Base-by-base conservation (phyloP, 1,284 basidiomycete genomes). In the Ustilago trichophora region DNA sequence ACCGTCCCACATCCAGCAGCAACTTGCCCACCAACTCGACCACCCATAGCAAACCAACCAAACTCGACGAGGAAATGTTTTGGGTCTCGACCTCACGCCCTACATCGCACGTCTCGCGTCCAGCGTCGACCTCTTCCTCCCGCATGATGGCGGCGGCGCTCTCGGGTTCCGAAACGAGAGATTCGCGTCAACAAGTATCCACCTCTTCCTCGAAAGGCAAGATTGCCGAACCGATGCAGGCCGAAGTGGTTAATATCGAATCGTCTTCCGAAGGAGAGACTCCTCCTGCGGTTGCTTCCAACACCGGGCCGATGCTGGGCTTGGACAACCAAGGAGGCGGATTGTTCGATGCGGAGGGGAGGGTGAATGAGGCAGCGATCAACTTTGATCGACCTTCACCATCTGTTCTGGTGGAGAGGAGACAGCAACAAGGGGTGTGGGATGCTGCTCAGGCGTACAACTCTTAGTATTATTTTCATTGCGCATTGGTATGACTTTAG, bases 191-290 rank as follows among this genome's bases (percentile, higher is more conserved):
- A 27, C 55, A 59, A 33, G 63, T 52, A 6, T 59, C 49, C 29
- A 53, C 47, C 5, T 47, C 44, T 7, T 50, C 48, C 6, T 68
- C 65, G 3, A 44, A 16, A 21, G 53, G 29, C 0, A 45, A 29
- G 16, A 62, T 66, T 16, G 68, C 58, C 0, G 59, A 71, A 37
- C 68, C 68, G 21, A 71, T 71, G 68, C 50, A 62, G 29, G 68
- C 68, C 15, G 68, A 71, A 27, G 49, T 71, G 43, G 38, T 71
- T 5, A 50, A 62, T 22, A 50, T 38, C 24, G 65, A 62, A 13
- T 53, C 52, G 19, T 15, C 35, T 6, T 49, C 54, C 6, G 57
- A 48, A 13, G 58, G 42, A 16, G n/a, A 15, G 3, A 57, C 58
- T 15, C 57, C 57, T 2, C 41, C 53, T n/a, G 51, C 43, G 11